Percentiles rank a stretch among this genome's conserved stretches.
These are phyloP conservation scores for Moringa oleifera DNA, from an alignment of 345 rosid species.

Conservation along the genomic window DNA sequence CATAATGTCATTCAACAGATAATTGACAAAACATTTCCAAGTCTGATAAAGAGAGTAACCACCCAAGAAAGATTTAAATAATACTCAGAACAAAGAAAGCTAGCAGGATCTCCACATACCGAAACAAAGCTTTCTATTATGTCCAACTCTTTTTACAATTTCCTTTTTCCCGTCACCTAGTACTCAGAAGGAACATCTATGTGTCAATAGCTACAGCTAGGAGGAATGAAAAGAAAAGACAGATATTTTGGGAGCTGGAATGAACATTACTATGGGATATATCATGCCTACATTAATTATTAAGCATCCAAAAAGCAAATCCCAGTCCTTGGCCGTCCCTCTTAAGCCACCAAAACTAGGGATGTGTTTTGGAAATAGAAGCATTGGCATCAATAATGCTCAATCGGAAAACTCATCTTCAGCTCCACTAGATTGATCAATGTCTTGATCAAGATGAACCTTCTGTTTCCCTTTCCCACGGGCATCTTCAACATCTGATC, in stretches of 20 bases:
- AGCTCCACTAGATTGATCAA: slow-evolving; percentile 49
- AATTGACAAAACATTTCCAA: too few species aligned
- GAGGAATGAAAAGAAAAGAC: too few species aligned
- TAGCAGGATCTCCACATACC: too few species aligned
- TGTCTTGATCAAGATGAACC: slow-evolving; percentile 31
- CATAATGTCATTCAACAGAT: too few species aligned
- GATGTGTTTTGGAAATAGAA: neutral
- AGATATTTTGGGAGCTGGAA: neutral
- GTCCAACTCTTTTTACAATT: neutral
- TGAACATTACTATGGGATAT: neutral
- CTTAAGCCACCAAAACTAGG: neutral
- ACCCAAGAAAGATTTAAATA: too few species aligned
- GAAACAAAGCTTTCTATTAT: too few species aligned
- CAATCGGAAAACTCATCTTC: slow-evolving; percentile 80
- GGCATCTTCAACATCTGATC: slow-evolving; percentile 55
- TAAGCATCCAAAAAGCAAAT: neutral
- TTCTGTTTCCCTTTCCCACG: slow-evolving; percentile 44
- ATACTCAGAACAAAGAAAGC: too few species aligned
- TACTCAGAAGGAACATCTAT: neutral
- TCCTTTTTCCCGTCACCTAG: neutral
- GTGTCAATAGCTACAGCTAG: neutral
- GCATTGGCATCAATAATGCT: slow-evolving; percentile 16
- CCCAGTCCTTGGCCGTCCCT: neutral
- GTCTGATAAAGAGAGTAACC: too few species aligned
- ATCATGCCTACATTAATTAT: neutral